These are phyloP conservation scores for Pelargonium nanum DNA, from an alignment of 345 rosid species.

Conservation along the genomic window DNA sequence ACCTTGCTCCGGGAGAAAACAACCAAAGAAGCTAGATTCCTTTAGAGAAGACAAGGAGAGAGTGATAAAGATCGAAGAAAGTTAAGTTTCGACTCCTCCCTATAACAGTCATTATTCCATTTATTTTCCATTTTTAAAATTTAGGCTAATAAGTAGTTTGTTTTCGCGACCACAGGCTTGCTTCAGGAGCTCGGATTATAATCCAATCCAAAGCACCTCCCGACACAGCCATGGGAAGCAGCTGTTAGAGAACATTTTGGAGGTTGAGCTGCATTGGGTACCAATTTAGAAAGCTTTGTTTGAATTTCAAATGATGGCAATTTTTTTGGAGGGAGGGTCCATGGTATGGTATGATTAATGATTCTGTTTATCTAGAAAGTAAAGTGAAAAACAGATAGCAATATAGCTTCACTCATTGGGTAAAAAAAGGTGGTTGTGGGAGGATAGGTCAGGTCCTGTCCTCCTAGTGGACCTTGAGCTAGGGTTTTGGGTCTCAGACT, in stretches of 20 bases:
- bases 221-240: conserved; percentile 21
- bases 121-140: neutral
- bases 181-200: conserved; percentile 97
- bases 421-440: neutral
- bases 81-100: conserved; percentile 43
- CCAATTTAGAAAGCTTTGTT: neutral
- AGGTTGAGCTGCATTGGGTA: neutral
- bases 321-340: neutral
- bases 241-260: conserved; percentile 16
- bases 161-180: conserved; percentile 58
- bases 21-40: conserved; percentile 40
- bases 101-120: neutral
- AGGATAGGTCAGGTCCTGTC: too few species aligned
- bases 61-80: conserved; percentile 82
- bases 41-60: conserved; percentile 53
- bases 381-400: neutral
- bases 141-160: neutral
- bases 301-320: neutral
- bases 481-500: neutral
- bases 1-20: conserved; percentile 23
- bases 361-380: neutral
- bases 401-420: neutral
- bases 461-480: too few species aligned
- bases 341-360: too few species aligned
- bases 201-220: conserved; percentile 62